Conservation (phyloP, 2,329 filamentous ascomycete species). For the Madurella mycetomatis region DNA sequence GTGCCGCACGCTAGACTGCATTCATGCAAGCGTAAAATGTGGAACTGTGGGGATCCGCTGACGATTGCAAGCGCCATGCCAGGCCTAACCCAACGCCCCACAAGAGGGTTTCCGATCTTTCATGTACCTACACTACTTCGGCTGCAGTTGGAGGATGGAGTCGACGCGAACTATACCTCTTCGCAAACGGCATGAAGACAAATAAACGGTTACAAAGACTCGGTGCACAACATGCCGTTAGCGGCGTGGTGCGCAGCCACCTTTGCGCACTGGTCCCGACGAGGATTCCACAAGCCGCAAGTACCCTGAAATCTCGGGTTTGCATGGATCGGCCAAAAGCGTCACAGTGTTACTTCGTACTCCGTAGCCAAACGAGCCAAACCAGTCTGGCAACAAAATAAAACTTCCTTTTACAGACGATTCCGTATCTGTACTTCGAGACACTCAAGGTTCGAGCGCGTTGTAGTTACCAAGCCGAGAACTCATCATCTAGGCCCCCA, state of each 20-base stretch:
- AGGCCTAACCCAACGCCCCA: background rate
- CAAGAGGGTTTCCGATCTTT: too few relatives aligned
- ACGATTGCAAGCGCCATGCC: background rate
- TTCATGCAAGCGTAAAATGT: background rate
- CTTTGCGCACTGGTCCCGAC: background rate
- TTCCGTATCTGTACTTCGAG: too few relatives aligned
- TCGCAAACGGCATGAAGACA: too few relatives aligned
- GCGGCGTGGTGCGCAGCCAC: too few relatives aligned
- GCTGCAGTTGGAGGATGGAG: too few relatives aligned
- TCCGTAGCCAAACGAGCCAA: background rate
- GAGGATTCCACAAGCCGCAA: constrained; percentile 2
- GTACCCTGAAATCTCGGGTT: constrained; percentile 4
- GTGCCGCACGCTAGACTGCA: background rate
- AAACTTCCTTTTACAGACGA: too few relatives aligned
- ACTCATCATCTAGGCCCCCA: too few relatives aligned
- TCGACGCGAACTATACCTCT: too few relatives aligned
- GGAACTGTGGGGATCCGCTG: background rate
- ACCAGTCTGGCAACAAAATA: too few relatives aligned
- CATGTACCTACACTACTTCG: too few relatives aligned
- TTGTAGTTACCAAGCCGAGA: too few relatives aligned
- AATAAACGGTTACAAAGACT: background rate
- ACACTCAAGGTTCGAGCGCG: too few relatives aligned
- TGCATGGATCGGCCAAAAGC: background rate
- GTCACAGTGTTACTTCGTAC: constrained; percentile 20
- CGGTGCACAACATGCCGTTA: background rate